These are phyloP conservation scores for Serpula lacrymans DNA, from an alignment of 768 basidiomycete species.

Conservation along the genomic window DNA sequence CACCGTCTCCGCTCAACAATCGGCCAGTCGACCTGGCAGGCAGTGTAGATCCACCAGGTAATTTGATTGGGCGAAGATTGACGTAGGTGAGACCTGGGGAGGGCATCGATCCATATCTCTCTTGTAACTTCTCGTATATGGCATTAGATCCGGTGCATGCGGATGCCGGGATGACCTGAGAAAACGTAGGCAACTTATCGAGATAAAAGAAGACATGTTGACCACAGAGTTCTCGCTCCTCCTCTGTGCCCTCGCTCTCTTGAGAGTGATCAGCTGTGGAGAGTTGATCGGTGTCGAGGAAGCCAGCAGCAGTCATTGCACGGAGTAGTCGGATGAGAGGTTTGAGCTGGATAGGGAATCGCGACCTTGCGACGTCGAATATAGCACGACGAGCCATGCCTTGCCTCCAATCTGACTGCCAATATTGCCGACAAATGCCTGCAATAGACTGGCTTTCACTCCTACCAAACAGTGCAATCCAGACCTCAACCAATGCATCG, in stretches of 20 bases:
- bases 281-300: conserved; percentile 70
- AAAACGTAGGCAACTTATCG: conserved; percentile 64
- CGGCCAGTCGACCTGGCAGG: conserved; percentile 65
- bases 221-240: conserved; percentile 58
- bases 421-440: conserved; percentile 77
- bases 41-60: conserved; percentile 75
- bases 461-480: conserved; percentile 77
- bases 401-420: conserved; percentile 72
- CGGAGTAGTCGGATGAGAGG: conserved; percentile 71
- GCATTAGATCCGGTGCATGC: conserved; percentile 67
- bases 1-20: conserved; percentile 68
- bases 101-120: conserved; percentile 53
- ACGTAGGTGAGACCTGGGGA: conserved; percentile 54
- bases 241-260: conserved; percentile 36
- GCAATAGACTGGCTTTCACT: conserved; percentile 59
- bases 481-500: conserved; percentile 66
- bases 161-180: conserved; percentile 65
- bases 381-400: conserved; percentile 71
- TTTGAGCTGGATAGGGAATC: conserved; percentile 78
- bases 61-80: conserved; percentile 61
- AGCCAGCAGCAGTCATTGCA: conserved; percentile 73
- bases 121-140: conserved; percentile 64
- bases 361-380: conserved; percentile 75
- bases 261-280: conserved; percentile 47
- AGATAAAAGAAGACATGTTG: conserved; percentile 76